Percentiles rank a stretch among this genome's conserved stretches.
Evolutionary conservation across 371 early-diverging fungal species (phyloP).

Genomic region (Neoconidiobolus thromboides): DNA sequence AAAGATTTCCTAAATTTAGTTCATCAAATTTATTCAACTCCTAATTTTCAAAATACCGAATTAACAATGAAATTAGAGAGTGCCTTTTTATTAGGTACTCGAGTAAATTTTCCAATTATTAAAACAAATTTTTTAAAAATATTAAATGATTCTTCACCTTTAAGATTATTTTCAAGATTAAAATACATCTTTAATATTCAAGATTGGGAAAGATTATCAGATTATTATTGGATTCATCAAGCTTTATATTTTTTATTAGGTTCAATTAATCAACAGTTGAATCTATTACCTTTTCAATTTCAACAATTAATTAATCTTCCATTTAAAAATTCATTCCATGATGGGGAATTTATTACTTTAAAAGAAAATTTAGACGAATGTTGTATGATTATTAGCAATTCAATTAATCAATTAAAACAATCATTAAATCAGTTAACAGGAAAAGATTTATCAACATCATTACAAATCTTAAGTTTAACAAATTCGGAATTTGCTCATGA

Average conservation of each 20-base stretch:
- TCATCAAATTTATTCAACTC: conserved; percentile 63
- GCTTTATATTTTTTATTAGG: conserved; percentile 72
- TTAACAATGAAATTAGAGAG: conserved; percentile 81
- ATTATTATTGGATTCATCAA: conserved; percentile 81
- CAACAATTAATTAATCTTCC: conserved; percentile 32
- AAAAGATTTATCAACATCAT: conserved; percentile 23
- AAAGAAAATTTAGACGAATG: no score
- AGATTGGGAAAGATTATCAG: conserved; percentile 82
- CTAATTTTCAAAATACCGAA: conserved; percentile 66
- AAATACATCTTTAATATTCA: conserved; percentile 83
- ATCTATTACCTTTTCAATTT: conserved; percentile 13
- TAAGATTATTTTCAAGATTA: conserved; percentile 43
- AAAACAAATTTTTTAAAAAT: conserved; percentile 61
- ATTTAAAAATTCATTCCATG: not conserved
- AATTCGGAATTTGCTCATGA: conserved; percentile 43
- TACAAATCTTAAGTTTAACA: conserved; percentile 48
- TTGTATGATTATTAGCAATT: no score
- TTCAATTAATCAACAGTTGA: conserved; percentile 22
- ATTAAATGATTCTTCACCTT: conserved; percentile 58
- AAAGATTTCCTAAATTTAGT: conserved; percentile 75
- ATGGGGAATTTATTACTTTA: not conserved
- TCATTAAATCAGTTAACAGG: conserved; percentile 7
- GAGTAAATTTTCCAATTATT: conserved; percentile 49
- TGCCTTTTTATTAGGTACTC: conserved; percentile 81
- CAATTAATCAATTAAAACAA: not conserved